Base-by-base conservation (phyloP, 2,329 filamentous ascomycete genomes). In the Fusarium sp. region DNA sequence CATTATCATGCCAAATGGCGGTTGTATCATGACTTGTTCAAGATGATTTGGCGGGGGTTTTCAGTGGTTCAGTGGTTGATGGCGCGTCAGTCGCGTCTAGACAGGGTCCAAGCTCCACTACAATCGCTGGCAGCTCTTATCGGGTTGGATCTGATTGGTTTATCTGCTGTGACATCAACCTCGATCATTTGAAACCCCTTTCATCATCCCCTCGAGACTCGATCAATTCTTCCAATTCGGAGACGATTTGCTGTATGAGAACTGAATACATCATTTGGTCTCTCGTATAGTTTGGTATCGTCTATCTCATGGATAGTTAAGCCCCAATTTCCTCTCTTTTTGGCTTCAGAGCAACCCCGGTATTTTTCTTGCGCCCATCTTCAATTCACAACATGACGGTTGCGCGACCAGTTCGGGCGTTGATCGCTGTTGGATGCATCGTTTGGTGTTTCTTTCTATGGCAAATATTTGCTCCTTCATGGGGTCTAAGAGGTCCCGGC, bases 401-500 rank as follows among this genome's bases (percentile, higher is more conserved):
- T 79, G 93, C 94, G 78, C 91, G 91, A 84, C 93, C 94, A 62
- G 91, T 97, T 79, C 90, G 95, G 82, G 89, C 92, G 77, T 85
- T 97, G 78, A 91, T 89, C 73, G 86, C 92, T 71, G 85, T 89
- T 68, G 92, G 91, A 70, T 83, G 93, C 75, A 80, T 92, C 66
- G 83, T 97, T 72, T 92, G 93, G 84, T 85, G 92, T 68, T 94
- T 95, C 80, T 89, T 97, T 76, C 81, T 97, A 71, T 91, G 92
- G 73, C 91, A 93, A 77, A 84, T 96, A 75, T 89, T 92, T 79
- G 88, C 87, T 67, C 86, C 88, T 11, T 84, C 87, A 24, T 81
- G 82, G 40, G 70, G 81, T 83, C 79, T 82, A 77, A 72, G 83
- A 75, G 76, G 80, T 68, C 77, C 79, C 76, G 74, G 81, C 76